Base-by-base conservation (phyloP, 495 filamentous ascomycete species). In the Podospora sp. region DNA sequence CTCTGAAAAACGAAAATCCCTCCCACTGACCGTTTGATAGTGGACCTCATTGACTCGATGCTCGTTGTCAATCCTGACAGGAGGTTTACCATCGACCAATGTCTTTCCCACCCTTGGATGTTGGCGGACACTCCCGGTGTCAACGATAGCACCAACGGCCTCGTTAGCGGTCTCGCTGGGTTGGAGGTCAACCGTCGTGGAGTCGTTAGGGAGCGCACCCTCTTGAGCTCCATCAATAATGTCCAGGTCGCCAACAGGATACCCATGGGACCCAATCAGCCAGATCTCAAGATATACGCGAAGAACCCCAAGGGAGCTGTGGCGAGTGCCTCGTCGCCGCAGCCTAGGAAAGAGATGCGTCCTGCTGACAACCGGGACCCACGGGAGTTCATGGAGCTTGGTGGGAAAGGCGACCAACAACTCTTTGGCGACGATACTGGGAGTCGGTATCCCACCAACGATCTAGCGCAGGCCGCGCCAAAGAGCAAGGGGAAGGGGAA, bases 31-130 rank as follows among this genome's bases (percentile, higher is more conserved):
- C 1, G 22, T 21, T n/a, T 57, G 14, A 9, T 53, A 84, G 83
- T 98, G 61, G 94, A 97, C 65, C 85, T 99, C 25, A 98, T 99
- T 66, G 96, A 98, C 75, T 84, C 85, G 33, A 99, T 99, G 96
- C 86, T 99, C 33, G 90, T 90, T 0, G 93, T 97, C 18, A 88
- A 97, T 68, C 88, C 91, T 18, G 87, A 93, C 29, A 86, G 89
- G 74, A 87, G 96, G 33, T 93, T 90, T 75, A 95, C 91, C 0
- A 87, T 98, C 63, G 93, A 97, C 58, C 87, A 94, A 73, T 97
- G 94, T 73, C 85, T 98, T 7, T 83, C 92, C 62, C 95, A 99
- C 76, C 93, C 94, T 0, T 99, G 96, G 96, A 84, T 92, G 46
- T 92, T 87, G 1, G 73, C 80, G 25, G 79, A 80, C 35, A 75